Evolutionary conservation across 768 basidiomycete genomes (phyloP).

Genomic region (Naematelia aurantialba): DNA sequence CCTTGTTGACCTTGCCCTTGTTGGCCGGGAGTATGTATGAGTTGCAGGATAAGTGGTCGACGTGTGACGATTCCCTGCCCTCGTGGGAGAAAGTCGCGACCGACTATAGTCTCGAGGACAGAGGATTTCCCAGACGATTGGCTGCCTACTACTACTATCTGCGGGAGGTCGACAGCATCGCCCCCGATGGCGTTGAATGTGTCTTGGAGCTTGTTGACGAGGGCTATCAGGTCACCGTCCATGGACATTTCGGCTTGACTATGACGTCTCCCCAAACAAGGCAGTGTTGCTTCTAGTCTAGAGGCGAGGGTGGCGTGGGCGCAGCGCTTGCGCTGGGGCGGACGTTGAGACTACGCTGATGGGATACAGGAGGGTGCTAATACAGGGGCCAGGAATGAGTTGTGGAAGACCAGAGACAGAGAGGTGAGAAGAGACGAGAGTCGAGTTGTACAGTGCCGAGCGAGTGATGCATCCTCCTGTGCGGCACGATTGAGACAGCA

Average conservation of each 20-base stretch:
- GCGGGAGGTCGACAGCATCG: constrained; percentile 53
- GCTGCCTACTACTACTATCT: constrained; percentile 67
- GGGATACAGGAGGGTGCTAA: no score
- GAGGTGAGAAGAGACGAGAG: no score
- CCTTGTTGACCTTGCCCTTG: constrained; percentile 18
- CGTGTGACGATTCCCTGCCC: constrained; percentile 94
- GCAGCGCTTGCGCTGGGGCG: no score
- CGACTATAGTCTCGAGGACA: constrained; percentile 88
- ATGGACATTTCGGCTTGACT: constrained; percentile 55
- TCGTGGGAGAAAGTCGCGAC: constrained; percentile 58
- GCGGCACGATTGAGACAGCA: neutral
- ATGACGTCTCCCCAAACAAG: neutral
- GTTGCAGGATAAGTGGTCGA: constrained; percentile 88
- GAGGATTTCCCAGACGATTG: constrained; percentile 91
- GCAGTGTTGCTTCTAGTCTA: no score
- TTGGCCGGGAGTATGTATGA: constrained; percentile 76
- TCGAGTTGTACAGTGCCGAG: no score
- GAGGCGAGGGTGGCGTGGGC: no score
- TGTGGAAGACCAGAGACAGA: no score
- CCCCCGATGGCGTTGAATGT: constrained; percentile 52
- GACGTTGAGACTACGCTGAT: no score
- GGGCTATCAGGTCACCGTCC: constrained; percentile 90
- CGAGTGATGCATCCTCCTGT: neutral
- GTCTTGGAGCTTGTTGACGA: constrained; percentile 85
- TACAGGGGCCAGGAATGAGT: no score